Percentiles rank a stretch among this genome's conserved stretches.
Evolutionary conservation across 352 stramenopile species (phyloP).

Genomic region (Phytophthora macrochlamydospora): DNA sequence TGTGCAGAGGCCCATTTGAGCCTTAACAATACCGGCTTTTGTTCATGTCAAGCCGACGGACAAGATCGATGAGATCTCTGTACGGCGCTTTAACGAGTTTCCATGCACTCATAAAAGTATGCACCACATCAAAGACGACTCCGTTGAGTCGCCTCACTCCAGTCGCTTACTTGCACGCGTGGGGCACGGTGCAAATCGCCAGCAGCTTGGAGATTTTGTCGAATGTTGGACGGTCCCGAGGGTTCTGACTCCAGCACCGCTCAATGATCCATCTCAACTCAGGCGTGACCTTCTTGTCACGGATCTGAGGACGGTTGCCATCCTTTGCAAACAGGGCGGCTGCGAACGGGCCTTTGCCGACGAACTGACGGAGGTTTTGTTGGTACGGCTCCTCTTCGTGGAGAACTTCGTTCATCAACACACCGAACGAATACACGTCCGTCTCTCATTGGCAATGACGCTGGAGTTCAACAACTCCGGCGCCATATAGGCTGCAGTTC

Average conservation of each 20-base stretch:
- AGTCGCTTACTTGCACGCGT: conserved; percentile 22
- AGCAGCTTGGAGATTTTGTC: conserved; percentile 25
- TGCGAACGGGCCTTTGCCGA: conserved; percentile 39
- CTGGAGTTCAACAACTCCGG: conserved; percentile 41
- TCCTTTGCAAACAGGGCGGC: conserved; percentile 35
- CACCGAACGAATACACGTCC: conserved; percentile 48
- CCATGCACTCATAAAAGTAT: conserved; percentile 28
- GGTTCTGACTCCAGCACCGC: conserved; percentile 24
- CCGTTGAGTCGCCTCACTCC: background rate
- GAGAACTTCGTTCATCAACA: conserved; percentile 49
- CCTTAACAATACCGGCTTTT: conserved; percentile 26
- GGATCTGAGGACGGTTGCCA: conserved; percentile 28
- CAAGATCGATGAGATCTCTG: conserved; percentile 32
- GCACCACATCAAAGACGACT: conserved; percentile 13
- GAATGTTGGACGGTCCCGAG: conserved; percentile 27
- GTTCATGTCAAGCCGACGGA: conserved; percentile 34
- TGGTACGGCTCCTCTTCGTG: conserved; percentile 52
- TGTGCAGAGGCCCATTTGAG: conserved; percentile 7
- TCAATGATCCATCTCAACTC: conserved; percentile 25
- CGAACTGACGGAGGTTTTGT: conserved; percentile 38
- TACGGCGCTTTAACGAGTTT: conserved; percentile 19
- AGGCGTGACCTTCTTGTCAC: conserved; percentile 30
- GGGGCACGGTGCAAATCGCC: conserved; percentile 24
- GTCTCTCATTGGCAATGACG: conserved; percentile 33
- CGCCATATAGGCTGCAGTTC: conserved; percentile 61